Percentiles rank a stretch among this genome's conserved stretches.
These are phyloP conservation scores for Colletotrichum horii DNA, from an alignment of 2,329 filamentous ascomycete species.

Conservation along the genomic window DNA sequence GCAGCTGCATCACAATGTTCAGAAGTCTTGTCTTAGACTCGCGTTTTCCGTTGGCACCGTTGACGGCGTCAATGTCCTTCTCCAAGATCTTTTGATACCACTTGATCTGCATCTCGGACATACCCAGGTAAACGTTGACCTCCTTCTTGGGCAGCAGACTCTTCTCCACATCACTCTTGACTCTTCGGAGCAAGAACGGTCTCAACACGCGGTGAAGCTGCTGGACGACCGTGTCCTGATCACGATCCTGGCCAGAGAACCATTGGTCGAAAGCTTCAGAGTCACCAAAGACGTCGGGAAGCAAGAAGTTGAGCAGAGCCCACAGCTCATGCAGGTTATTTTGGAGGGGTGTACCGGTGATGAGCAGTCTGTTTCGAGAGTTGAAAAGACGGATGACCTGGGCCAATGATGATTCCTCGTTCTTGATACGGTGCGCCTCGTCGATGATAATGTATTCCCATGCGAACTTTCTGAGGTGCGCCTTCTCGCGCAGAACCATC, in stretches of 20 bases:
- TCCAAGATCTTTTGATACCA: constrained; percentile 99
- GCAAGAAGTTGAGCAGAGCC: constrained; percentile 94
- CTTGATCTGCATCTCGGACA: constrained; percentile 99
- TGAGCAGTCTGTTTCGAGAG: constrained; percentile 91
- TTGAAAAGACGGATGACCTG: constrained; percentile 97
- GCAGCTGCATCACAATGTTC: constrained; percentile 99
- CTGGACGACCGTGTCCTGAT: constrained; percentile 95
- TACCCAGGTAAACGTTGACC: constrained; percentile 94
- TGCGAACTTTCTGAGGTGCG: constrained; percentile 94
- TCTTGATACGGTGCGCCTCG: constrained; percentile 98
- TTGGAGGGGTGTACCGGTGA: constrained; percentile 94
- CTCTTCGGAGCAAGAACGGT: constrained; percentile 91
- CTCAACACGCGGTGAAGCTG: constrained; percentile 92
- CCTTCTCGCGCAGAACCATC: constrained; percentile 96
- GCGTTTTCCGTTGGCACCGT: constrained; percentile 92
- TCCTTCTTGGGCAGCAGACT: constrained; percentile 97
- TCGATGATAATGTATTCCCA: constrained; percentile 99
- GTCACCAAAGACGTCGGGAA: constrained; percentile 98
- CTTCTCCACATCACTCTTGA: constrained; percentile 98
- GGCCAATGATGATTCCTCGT: constrained; percentile 95
- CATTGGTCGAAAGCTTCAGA: constrained; percentile 96
- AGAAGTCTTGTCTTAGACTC: constrained; percentile 96
- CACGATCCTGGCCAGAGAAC: constrained; percentile 89
- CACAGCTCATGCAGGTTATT: constrained; percentile 98
- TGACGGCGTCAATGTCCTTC: constrained; percentile 98